Conservation (phyloP, 106 monocot genomes). For the Dioscorea dumetorum region DNA sequence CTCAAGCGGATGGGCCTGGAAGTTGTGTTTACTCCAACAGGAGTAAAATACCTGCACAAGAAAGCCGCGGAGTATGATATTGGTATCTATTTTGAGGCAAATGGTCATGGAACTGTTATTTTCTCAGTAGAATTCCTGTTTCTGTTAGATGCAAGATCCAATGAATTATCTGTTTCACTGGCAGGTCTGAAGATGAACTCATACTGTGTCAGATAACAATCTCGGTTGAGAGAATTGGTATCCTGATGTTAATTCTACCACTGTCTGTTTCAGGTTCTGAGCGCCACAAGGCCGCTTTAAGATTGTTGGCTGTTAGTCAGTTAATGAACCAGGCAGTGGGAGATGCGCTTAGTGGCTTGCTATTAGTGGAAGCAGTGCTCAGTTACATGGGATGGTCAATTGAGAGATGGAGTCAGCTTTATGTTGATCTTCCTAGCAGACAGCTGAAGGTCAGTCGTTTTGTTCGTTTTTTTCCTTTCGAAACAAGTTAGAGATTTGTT, state of each 20-base stretch:
- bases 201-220: too few relatives aligned
- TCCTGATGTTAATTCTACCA: too few relatives aligned
- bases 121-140: constrained; percentile 58
- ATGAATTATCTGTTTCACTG: constrained; percentile 31
- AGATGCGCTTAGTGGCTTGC: constrained; percentile 86
- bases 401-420: constrained; percentile 69
- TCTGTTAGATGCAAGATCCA: constrained; percentile 24
- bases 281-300: constrained; percentile 56
- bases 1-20: constrained; percentile 62
- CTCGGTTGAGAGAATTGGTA: too few relatives aligned
- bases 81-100: constrained; percentile 95
- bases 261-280: constrained; percentile 36
- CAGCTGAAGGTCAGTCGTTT: constrained; percentile 66
- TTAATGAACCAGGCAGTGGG: constrained; percentile 93
- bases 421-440: constrained; percentile 84
- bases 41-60: constrained; percentile 87
- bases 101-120: constrained; percentile 86
- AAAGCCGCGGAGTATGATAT: constrained; percentile 85
- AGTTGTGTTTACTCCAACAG: constrained; percentile 80
- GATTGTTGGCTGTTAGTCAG: constrained; percentile 66
- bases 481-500: neutral
- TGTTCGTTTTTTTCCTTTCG: neutral
- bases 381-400: constrained; percentile 77
- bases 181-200: constrained; percentile 31
- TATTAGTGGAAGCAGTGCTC: constrained; percentile 83